Conservation (phyloP, 2,329 filamentous ascomycete genomes). For the Phoma sp. region DNA sequence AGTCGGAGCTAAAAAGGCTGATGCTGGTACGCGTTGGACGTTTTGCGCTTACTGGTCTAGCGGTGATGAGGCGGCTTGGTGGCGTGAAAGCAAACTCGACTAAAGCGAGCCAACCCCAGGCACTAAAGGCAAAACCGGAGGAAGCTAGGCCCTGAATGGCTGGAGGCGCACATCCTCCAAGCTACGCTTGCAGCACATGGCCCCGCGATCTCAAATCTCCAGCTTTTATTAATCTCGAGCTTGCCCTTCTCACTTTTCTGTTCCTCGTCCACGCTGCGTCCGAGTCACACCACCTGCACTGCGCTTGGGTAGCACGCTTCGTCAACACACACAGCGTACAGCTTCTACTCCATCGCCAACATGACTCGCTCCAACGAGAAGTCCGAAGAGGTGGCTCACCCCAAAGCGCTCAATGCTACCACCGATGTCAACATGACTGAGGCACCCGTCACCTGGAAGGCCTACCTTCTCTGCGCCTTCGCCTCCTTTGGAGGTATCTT, state of each 20-base stretch:
- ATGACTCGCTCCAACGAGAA: slow-evolving; percentile 8
- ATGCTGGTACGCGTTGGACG: background rate
- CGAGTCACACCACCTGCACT: background rate
- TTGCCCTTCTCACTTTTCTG: background rate
- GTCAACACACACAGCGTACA: background rate
- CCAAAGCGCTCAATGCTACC: slow-evolving; percentile 9
- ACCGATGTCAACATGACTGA: slow-evolving; percentile 60
- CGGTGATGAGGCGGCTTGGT: background rate
- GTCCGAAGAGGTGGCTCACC: background rate
- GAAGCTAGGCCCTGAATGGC: too few species aligned
- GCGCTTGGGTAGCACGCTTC: slow-evolving; percentile 1
- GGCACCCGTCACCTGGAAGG: slow-evolving; percentile 53
- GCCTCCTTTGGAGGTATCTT: slow-evolving; percentile 49
- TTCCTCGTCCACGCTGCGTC: slow-evolving; percentile 7
- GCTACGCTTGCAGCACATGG: slow-evolving; percentile 3
- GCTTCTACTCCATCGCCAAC: background rate
- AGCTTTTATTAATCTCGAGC: slow-evolving; percentile 12
- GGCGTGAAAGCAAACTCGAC: background rate
- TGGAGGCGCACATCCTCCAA: background rate
- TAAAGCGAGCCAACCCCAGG: background rate
- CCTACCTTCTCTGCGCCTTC: slow-evolving; percentile 44
- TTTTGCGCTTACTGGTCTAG: background rate
- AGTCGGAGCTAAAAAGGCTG: background rate
- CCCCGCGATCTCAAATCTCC: slow-evolving; percentile 4
- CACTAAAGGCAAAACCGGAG: background rate